Evolutionary conservation across 2,329 filamentous ascomycete species (phyloP), one percentile per base, ranked within the genome.

Genomic region (Arachnomyces sp.): DNA sequence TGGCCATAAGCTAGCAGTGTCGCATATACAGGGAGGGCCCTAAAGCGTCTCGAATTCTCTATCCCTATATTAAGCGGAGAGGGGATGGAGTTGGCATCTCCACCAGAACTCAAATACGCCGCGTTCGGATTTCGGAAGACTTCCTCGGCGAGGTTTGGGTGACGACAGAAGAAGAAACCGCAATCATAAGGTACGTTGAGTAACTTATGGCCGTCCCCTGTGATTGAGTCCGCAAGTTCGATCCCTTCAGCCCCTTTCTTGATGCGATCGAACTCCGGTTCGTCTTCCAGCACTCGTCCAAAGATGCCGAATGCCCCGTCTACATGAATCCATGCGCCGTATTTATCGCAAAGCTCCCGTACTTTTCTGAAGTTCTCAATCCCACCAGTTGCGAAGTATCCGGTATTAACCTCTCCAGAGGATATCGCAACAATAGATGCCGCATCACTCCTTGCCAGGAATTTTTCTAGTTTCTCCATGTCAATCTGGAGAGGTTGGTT

Each of bases 141-240:
- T 3, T 74, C 63, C 21, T 72, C 68, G 1, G 82, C 74, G 9
- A 77, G 66, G 2, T 63, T 52, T 6, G 75, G 65, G 46, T 84
- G 76, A 13, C 79, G 77, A 38, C 81, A 86, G 52, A 94, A 77
- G 71, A 95, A 93, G 62, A 95, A 83, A 32, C 89, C 90, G 53
- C 83, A 89, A 61, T 95, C 90, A 53, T 95, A 95, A 0, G 90
- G 89, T 34, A 95, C 87, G 51, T 95, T 95, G 45, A 96, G 74
- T n/a, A 95, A 66, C 57, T 95, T 95, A 62, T 96, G 90, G 0
- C 77, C 84, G 54, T 95, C 89, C 2, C 84, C 81, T 0, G 86
- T 82, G 50, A 95, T 88, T 37, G 86, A 93, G 57, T 95, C 87
- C 3, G 85, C 87, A 2, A 94, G 69, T 45, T 94, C 82, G 9